Conservation (phyloP, 495 filamentous ascomycete genomes). For the Xylaria palmicola region DNA sequence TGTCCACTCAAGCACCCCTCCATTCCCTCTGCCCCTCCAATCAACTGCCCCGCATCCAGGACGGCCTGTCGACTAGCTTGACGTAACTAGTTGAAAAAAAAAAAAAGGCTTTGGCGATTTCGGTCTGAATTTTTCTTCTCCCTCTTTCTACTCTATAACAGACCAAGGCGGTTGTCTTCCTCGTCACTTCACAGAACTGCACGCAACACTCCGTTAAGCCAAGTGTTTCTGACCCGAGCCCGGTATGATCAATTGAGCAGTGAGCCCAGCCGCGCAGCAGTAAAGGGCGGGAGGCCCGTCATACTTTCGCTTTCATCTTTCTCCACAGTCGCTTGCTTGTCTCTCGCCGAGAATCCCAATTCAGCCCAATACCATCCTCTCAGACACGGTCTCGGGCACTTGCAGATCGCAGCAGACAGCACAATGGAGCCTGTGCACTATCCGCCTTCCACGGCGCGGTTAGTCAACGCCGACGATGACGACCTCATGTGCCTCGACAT, state of each 20-base stretch:
- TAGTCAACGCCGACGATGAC: constrained; percentile 48
- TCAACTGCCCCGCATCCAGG: constrained; percentile 10
- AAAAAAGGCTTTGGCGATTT: constrained; percentile 7
- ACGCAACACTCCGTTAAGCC: neutral
- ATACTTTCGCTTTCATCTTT: neutral
- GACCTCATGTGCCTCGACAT: constrained; percentile 79
- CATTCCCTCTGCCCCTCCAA: constrained; percentile 11
- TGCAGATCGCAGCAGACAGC: neutral
- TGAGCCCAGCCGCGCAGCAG: constrained; percentile 7
- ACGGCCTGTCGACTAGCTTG: constrained; percentile 13
- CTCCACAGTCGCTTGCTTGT: neutral
- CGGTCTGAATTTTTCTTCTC: constrained; percentile 10
- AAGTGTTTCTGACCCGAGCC: neutral
- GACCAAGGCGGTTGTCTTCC: neutral
- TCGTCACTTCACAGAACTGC: neutral
- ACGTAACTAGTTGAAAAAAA: constrained; percentile 9
- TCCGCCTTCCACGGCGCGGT: constrained; percentile 55
- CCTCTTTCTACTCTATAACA: neutral
- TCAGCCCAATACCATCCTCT: neutral
- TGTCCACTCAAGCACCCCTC: constrained; percentile 9
- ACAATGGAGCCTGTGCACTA: constrained; percentile 47
- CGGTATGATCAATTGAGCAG: constrained; percentile 12
- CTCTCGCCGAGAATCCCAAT: neutral
- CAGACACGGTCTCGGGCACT: too few species aligned
- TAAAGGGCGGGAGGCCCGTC: constrained; percentile 13